Conservation (phyloP, 2,329 filamentous ascomycete genomes). For the Diplodia corticola region DNA sequence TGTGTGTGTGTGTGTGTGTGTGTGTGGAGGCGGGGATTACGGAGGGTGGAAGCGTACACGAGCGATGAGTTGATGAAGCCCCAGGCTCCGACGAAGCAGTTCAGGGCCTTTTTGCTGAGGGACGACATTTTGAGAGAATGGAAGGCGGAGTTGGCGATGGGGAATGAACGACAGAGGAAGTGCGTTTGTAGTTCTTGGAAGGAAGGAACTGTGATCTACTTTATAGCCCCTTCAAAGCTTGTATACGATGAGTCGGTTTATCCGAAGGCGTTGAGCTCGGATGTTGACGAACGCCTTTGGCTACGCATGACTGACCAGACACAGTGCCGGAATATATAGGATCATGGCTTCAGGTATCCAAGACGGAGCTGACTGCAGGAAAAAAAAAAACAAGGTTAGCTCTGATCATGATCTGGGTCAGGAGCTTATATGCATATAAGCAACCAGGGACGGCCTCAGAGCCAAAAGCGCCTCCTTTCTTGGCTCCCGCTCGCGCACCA, state of each 20-base stretch:
- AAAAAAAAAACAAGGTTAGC: background rate
- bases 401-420: background rate
- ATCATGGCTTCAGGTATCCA: background rate
- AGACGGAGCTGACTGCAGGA: background rate
- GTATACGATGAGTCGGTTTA: background rate
- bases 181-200: background rate
- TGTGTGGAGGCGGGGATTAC: too few relatives aligned
- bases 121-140: background rate
- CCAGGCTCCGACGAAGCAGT: conserved; percentile 12
- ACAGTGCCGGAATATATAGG: background rate
- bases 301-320: background rate
- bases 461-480: background rate
- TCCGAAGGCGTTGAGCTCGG: background rate
- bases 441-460: background rate
- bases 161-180: background rate
- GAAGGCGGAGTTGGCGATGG: background rate
- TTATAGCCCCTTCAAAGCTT: background rate
- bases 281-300: background rate
- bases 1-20: too few relatives aligned
- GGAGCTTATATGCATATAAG: conserved; percentile 1
- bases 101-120: background rate
- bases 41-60: background rate
- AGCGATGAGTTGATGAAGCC: conserved; percentile 10
- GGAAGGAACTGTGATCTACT: background rate
- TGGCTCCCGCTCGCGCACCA: background rate